Evolutionary conservation across 306 rosid species (phyloP).

Genomic region (Acacia acuminata): DNA sequence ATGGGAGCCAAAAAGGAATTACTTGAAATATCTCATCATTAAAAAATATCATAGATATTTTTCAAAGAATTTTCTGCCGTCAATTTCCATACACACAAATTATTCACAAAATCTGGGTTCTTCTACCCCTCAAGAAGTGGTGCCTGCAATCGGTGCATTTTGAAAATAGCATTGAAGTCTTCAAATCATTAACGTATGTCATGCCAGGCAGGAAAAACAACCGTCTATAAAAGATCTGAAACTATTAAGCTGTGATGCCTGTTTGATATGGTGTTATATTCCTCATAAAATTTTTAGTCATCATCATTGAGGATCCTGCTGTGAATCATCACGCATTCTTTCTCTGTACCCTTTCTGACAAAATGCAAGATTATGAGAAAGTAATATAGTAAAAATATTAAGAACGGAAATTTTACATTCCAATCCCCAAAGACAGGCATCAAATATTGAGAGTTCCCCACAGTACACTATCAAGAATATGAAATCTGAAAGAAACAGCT

Average conservation of each 20-base stretch:
- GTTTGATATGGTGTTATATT: constrained; percentile 10
- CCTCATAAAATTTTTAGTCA: background rate
- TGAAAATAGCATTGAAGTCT: constrained; percentile 11
- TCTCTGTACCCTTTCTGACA: background rate
- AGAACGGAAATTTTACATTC: background rate
- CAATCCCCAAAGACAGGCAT: background rate
- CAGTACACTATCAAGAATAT: background rate
- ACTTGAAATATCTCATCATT: constrained; percentile 18
- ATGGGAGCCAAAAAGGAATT: background rate
- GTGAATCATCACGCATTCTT: background rate
- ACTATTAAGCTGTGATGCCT: constrained; percentile 5
- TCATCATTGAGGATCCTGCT: background rate
- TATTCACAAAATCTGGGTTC: constrained; percentile 17
- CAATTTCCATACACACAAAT: background rate
- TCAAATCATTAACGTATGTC: background rate
- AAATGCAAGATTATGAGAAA: background rate
- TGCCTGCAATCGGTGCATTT: background rate
- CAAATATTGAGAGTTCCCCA: constrained; percentile 2
- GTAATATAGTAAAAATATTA: background rate
- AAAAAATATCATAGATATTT: background rate
- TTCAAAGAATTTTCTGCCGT: constrained; percentile 8
- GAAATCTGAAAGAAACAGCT: background rate
- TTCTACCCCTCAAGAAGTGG: constrained; percentile 1
- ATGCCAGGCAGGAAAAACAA: background rate
- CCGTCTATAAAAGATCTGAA: background rate